Conservation (phyloP, 1,284 basidiomycete species). For the Boletus sp. region DNA sequence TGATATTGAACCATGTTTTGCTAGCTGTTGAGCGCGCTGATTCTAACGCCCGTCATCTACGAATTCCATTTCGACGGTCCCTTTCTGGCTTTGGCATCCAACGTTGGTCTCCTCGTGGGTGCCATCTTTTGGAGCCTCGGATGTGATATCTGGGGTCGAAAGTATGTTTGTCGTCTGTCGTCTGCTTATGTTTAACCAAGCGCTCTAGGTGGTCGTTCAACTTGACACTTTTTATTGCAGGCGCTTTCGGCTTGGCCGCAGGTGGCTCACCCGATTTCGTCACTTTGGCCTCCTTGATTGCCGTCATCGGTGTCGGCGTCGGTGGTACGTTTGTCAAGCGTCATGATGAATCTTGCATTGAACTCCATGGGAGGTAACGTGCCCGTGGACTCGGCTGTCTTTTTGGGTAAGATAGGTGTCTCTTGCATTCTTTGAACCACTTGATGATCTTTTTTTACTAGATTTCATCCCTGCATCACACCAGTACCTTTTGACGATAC, state of each 20-base stretch:
- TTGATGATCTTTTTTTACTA: conserved; percentile 19
- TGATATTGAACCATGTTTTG: conserved; percentile 1
- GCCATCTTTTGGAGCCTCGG: conserved; percentile 64
- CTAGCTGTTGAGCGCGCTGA: conserved; percentile 51
- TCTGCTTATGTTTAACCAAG: background rate
- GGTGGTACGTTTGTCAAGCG: conserved; percentile 35
- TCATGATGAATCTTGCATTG: background rate
- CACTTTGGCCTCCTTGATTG: conserved; percentile 43
- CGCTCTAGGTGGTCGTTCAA: conserved; percentile 54
- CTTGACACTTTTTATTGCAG: conserved; percentile 56
- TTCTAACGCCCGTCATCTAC: conserved; percentile 51
- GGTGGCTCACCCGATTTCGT: conserved; percentile 43
- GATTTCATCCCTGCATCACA: conserved; percentile 66
- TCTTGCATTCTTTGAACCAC: background rate
- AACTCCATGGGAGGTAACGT: conserved; percentile 41
- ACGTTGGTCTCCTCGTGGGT: conserved; percentile 60
- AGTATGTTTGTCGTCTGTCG: conserved; percentile 29
- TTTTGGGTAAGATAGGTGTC: conserved; percentile 43
- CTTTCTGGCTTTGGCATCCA: conserved; percentile 55
- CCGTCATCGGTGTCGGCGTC: conserved; percentile 44
- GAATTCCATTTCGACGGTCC: conserved; percentile 57
- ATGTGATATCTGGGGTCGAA: conserved; percentile 63
- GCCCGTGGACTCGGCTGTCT: conserved; percentile 63
- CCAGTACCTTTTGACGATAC: conserved; percentile 64
- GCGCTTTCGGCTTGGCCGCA: conserved; percentile 50